Conservation (phyloP, 805 yeast genomes). For the Saccharomycopsis fibuligera region DNA sequence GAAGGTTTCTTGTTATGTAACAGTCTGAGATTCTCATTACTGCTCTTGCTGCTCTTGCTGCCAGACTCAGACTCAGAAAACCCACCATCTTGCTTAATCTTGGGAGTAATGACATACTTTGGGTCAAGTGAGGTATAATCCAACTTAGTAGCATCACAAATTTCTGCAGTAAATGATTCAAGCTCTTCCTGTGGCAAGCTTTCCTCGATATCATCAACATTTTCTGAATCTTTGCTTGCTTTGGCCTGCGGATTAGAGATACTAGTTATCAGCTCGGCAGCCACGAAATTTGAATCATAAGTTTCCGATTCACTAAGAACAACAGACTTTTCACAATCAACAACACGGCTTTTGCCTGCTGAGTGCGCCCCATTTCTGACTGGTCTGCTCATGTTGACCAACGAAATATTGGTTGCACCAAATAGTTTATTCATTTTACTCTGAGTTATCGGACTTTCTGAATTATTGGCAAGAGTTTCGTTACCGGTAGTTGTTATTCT, state of each 20-base stretch:
- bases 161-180: conserved; percentile 4
- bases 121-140: conserved; percentile 12
- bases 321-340: no score
- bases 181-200: conserved; percentile 1
- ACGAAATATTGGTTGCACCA: conserved; percentile 15
- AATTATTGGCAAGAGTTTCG: neutral
- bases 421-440: conserved; percentile 18
- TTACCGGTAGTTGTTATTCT: neutral
- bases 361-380: conserved; percentile 1
- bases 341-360: neutral
- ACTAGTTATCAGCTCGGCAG: neutral
- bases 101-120: conserved; percentile 7
- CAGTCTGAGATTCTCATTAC: neutral
- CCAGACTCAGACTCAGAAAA: neutral
- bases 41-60: neutral
- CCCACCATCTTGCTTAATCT: neutral
- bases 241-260: neutral
- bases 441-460: conserved; percentile 18
- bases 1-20: no score
- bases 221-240: neutral
- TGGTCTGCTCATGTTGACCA: conserved; percentile 21
- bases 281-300: no score
- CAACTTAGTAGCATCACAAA: conserved; percentile 10
- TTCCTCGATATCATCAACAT: conserved; percentile 2
- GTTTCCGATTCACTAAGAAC: no score